Base-by-base conservation (phyloP, 2,329 filamentous ascomycete species). In the Ophiocordyceps camponoti-floridani region DNA sequence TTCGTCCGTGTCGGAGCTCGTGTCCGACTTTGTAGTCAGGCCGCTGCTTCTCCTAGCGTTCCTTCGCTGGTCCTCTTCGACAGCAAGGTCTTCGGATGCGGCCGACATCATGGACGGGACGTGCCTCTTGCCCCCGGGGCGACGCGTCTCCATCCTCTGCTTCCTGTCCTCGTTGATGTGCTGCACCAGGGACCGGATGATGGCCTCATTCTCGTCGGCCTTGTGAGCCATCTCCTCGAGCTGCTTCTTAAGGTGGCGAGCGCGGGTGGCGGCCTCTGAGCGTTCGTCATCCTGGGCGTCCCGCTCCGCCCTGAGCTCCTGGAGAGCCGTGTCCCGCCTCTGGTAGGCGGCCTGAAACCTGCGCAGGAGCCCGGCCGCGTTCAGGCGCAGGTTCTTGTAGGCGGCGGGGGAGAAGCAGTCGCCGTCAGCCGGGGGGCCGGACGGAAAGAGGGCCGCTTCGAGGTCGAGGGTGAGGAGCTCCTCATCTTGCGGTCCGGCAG, bases 261-360 rank as follows among this genome's bases (percentile, higher is more conserved):
- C 64, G 3, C 73, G 65, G 5, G 67, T 69, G 45, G 71, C 65
- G 16, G 69, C 64, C 53, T 79, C 75, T 43, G 73, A 72, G 14
- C 69, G 58, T 55, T 78, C 73, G 27, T 79, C 76, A 13, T 53
- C 53, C 50, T 72, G 62, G 0, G 67, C 70, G 41, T 70, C 68
- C n/a, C 66, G 65, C 53, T 79, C 75, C 9, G 66, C 65, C 28
- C 63, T 62, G 10, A 75, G 50, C 40, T 78, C 73, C 11, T 62
- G 62, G 1, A 75, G 56, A n/a, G 68, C 63, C 0, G 63, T 49
- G 5, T 70, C 68, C 23, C 70, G 71, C 45, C 67, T 58, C 42
- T 71, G 70, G 55, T 79, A 80, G 28, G 75, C 76, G 11, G 58
- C 60, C 52, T 80, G 78, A 50, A 79, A 70, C 53, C 65, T 70